These are phyloP conservation scores for Haplosporangium sp. DNA, from an alignment of 371 early-diverging fungal genomes.

Conservation along the genomic window DNA sequence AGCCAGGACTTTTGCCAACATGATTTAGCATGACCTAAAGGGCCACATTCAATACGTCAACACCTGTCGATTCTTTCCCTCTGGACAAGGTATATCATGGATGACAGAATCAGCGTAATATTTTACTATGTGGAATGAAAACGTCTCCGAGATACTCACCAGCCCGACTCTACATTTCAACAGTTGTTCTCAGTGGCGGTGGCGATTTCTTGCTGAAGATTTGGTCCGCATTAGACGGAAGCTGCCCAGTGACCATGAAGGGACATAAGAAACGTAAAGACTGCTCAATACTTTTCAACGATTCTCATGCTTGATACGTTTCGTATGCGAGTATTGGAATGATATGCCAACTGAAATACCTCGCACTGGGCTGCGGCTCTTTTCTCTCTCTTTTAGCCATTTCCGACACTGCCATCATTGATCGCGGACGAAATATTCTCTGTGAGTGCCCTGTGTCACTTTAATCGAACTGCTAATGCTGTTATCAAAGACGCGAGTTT, in stretches of 20 bases:
- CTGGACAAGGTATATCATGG: slow-evolving; percentile 79
- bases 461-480: no score
- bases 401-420: slow-evolving; percentile 67
- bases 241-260: slow-evolving; percentile 77
- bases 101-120: no score
- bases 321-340: no score
- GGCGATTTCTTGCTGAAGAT: slow-evolving; percentile 76
- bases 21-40: slow-evolving; percentile 60
- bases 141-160: neutral
- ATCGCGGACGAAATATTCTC: slow-evolving; percentile 65
- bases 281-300: neutral
- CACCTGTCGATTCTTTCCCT: slow-evolving; percentile 77
- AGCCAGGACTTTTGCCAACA: neutral
- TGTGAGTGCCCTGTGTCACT: slow-evolving; percentile 58
- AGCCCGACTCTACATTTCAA: neutral
- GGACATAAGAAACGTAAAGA: slow-evolving; percentile 72
- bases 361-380: no score
- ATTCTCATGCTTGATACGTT: no score
- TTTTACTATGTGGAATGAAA: no score
- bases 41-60: slow-evolving; percentile 78
- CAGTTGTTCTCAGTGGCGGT: slow-evolving; percentile 75
- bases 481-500: no score
- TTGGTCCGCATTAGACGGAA: slow-evolving; percentile 81
- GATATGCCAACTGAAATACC: no score
- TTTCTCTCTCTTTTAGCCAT: slow-evolving; percentile 52